phyloP scores from a whole-genome alignment of 148 eudicot genomes.

The Chenopodium album region DNA sequence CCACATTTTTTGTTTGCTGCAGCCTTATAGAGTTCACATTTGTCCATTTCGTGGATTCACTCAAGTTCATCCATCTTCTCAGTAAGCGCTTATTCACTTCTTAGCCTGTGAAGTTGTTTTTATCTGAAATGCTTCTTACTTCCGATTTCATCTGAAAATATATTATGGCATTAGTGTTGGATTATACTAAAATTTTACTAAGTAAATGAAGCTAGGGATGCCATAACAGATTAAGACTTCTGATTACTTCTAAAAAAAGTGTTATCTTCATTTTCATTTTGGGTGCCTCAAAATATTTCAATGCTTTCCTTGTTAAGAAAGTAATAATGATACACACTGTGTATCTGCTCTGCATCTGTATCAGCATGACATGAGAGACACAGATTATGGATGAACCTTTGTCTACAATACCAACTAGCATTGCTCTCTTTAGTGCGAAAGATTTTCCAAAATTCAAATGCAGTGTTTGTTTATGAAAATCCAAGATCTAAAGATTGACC shows the following conservation, averaged over 20 bases:
- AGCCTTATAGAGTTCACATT: conserved; percentile 36
- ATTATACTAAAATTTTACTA: neutral
- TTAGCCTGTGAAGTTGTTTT: conserved; percentile 1
- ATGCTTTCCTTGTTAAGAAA: neutral
- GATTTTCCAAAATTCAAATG: neutral
- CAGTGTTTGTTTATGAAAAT: neutral
- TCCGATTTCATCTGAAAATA: neutral
- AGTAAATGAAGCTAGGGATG: neutral
- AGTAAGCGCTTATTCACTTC: conserved; percentile 28
- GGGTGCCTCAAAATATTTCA: neutral
- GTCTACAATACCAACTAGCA: neutral
- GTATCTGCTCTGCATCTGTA: neutral
- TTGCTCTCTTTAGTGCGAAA: neutral
- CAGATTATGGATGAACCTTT: neutral
- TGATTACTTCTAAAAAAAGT: neutral
- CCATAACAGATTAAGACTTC: neutral
- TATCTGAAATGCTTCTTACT: neutral
- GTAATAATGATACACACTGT: neutral
- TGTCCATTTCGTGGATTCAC: conserved; percentile 37
- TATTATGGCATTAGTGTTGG: neutral
- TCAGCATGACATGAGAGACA: neutral
- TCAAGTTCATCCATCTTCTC: conserved; percentile 32
- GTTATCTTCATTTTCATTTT: neutral
- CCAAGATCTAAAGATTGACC: neutral
- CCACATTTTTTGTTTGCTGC: conserved; percentile 20